Conservation (phyloP, 139 green algal genomes). For the Eudorina sp. region DNA sequence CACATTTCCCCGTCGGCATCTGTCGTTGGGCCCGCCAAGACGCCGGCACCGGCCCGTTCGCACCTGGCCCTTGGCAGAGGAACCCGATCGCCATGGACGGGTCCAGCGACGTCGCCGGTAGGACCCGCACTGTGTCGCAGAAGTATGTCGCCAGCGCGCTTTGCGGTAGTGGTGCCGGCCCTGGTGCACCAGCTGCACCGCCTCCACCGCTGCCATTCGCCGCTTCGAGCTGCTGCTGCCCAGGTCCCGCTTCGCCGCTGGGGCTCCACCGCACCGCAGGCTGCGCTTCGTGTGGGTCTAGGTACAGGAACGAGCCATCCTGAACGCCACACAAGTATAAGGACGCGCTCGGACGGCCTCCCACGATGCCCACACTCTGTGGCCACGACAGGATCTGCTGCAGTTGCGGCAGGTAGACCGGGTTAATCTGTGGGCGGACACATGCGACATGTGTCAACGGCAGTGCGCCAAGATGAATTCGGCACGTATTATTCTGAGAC, state of each 20-base stretch:
- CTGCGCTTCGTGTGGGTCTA: slow-evolving; percentile 89
- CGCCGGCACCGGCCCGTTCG: no score
- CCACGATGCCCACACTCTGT: slow-evolving; percentile 92
- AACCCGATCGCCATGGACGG: slow-evolving; percentile 92
- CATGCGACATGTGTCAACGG: no score
- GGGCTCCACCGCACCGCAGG: neutral
- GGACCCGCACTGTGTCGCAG: slow-evolving; percentile 63
- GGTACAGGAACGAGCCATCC: slow-evolving; percentile 73
- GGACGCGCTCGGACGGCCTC: slow-evolving; percentile 83
- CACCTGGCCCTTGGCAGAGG: slow-evolving; percentile 72
- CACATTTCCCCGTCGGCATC: no score
- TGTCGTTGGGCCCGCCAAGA: no score
- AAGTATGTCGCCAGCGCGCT: slow-evolving; percentile 52
- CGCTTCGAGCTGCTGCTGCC: neutral
- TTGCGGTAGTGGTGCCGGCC: neutral
- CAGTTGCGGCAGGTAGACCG: slow-evolving; percentile 87
- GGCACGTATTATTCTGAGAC: no score
- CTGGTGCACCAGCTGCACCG: no score
- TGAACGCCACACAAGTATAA: slow-evolving; percentile 88
- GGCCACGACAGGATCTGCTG: slow-evolving; percentile 77
- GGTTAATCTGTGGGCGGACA: slow-evolving; percentile 76
- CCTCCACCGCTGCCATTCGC: neutral
- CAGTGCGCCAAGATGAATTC: no score
- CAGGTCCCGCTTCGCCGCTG: neutral
- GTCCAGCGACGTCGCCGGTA: slow-evolving; percentile 81